A percentile compares a stretch with the other conserved stretches of the same genome.
Conservation (phyloP, 768 basidiomycete genomes). For the Rhodocollybia butyracea region DNA sequence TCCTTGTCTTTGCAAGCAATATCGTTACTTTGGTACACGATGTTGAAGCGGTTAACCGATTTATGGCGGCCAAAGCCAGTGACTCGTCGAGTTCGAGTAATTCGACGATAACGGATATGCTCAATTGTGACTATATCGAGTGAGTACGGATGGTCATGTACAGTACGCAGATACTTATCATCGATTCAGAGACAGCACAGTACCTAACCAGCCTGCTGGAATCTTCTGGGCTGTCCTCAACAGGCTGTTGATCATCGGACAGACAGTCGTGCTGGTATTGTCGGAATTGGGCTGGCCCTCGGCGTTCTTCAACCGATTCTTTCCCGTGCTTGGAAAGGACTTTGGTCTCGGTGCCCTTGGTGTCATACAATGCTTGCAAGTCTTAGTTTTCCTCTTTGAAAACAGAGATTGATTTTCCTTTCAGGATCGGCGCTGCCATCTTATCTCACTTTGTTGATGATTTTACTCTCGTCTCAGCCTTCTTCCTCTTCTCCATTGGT, state of each 20-base stretch:
- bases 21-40: slow-evolving; percentile 74
- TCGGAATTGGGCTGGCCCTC: slow-evolving; percentile 80
- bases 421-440: slow-evolving; percentile 63
- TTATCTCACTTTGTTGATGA: slow-evolving; percentile 77
- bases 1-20: slow-evolving; percentile 78
- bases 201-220: slow-evolving; percentile 92
- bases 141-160: slow-evolving; percentile 31
- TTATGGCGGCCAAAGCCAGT: slow-evolving; percentile 39
- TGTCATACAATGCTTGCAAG: slow-evolving; percentile 81
- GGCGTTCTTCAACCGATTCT: slow-evolving; percentile 79
- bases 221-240: slow-evolving; percentile 90
- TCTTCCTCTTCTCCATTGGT: slow-evolving; percentile 80
- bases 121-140: slow-evolving; percentile 80
- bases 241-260: slow-evolving; percentile 80
- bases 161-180: background rate
- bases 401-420: background rate
- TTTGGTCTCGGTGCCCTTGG: slow-evolving; percentile 90
- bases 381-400: slow-evolving; percentile 9
- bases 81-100: slow-evolving; percentile 25
- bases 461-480: slow-evolving; percentile 84
- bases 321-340: slow-evolving; percentile 83
- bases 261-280: slow-evolving; percentile 71
- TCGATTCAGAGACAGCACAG: slow-evolving; percentile 59
- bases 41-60: slow-evolving; percentile 70
- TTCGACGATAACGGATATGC: slow-evolving; percentile 22